Conservation (phyloP, 2,329 filamentous ascomycete genomes). For the Drechslerella coelobrocha region DNA sequence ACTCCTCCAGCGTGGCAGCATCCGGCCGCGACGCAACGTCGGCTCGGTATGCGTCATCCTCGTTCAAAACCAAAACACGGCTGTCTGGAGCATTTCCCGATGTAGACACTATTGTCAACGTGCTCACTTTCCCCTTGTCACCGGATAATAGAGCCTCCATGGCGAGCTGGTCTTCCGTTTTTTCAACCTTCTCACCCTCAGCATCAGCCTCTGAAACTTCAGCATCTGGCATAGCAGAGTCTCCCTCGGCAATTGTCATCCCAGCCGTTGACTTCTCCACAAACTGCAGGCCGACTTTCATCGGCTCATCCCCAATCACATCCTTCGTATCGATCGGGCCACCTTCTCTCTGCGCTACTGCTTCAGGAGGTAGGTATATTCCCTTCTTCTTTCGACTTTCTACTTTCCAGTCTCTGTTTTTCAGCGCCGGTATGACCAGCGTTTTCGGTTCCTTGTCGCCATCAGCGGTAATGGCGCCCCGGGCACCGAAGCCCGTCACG, state of each 20-base stretch:
- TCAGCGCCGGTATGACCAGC: constrained; percentile 66
- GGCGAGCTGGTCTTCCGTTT: constrained; percentile 69
- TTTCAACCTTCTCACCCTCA: constrained; percentile 53
- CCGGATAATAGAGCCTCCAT: constrained; percentile 70
- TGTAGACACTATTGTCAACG: constrained; percentile 64
- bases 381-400: constrained; percentile 62
- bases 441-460: constrained; percentile 57
- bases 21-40: constrained; percentile 77
- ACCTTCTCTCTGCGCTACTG: constrained; percentile 49
- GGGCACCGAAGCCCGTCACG: constrained; percentile 52
- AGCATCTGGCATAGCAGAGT: constrained; percentile 28
- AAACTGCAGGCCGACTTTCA: constrained; percentile 45
- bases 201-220: constrained; percentile 31
- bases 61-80: constrained; percentile 59
- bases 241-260: constrained; percentile 38
- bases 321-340: constrained; percentile 54
- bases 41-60: constrained; percentile 72
- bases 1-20: constrained; percentile 78
- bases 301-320: constrained; percentile 51
- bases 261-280: constrained; percentile 41
- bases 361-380: constrained; percentile 53
- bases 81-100: constrained; percentile 40
- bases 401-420: constrained; percentile 70
- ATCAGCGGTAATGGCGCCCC: constrained; percentile 51
- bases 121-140: constrained; percentile 62